Evolutionary conservation across 768 basidiomycete species (phyloP), one percentile per base, ranked within the genome.

Genomic region (Gautieria morchelliformis): DNA sequence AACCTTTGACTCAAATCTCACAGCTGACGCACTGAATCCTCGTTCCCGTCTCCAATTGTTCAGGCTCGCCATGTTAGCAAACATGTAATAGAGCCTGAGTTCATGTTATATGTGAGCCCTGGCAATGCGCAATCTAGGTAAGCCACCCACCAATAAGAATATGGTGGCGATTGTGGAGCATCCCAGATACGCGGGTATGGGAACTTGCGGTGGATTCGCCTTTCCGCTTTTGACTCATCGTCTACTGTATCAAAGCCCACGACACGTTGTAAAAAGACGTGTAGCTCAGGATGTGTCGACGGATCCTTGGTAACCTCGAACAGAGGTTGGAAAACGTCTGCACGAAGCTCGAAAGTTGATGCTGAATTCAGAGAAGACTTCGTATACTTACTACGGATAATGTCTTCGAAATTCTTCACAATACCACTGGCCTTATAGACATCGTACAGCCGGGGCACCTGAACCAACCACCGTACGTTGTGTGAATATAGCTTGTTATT

Each of bases 181-280:
- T 93, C 80, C 96, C 96, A 99, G 41, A 91, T 73, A 41, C 81
- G 78, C 2, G 96, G 94, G 61, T 87, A 91, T 0, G 94, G 94
- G 74, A 89, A 96, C 68, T 96, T 98, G 65, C 85, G 87, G 67
- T 96, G 88, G 46, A 96, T 84, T 27, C 96, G 76, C 56, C 93
- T 75, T 70, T 99, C 96, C 0, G 83, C 75, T 72, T 97, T 98
- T 2, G 90, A 93, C 71, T 99, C 96, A 64, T 99, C 96, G 63
- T 99, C 96, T 20, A 99, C 96, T n/a, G 87, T 93, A 65, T 98
- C 96, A 66, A 99, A 96, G 5, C 96, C 96, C 52, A 98, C 71
- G 6, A 98, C 93, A 5, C 96, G 85, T 69, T 96, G 93, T 35
- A 99, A 73, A 74, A 99, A 94, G 37, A 95, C 77, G 66, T 98